Percentiles rank a stretch among this genome's conserved stretches.
These are phyloP conservation scores for Gossypium turneri DNA, from an alignment of 345 rosid species.

Conservation along the genomic window DNA sequence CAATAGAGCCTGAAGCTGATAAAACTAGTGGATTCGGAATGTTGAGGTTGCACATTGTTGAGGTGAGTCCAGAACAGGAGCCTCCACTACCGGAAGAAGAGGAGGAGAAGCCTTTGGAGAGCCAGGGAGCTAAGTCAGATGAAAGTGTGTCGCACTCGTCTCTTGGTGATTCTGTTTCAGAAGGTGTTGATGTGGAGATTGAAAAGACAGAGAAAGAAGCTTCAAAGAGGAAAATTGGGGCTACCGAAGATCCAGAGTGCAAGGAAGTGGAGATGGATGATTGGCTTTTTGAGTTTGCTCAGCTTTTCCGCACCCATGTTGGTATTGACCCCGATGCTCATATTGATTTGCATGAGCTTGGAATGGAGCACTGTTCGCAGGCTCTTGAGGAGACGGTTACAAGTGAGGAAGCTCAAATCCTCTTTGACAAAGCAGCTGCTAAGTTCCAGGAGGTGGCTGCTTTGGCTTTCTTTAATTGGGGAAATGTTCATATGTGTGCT, in stretches of 20 bases:
- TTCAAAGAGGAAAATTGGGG: slow-evolving; percentile 44
- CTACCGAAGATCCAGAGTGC: slow-evolving; percentile 62
- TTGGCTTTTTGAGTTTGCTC: slow-evolving; percentile 95
- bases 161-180: slow-evolving; percentile 45
- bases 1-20: slow-evolving; percentile 55
- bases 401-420: slow-evolving; percentile 76
- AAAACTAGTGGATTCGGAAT: slow-evolving; percentile 47
- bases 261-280: slow-evolving; percentile 96
- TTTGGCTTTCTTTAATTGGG: slow-evolving; percentile 95
- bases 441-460: slow-evolving; percentile 99
- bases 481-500: slow-evolving; percentile 96
- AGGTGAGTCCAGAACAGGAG: slow-evolving; percentile 93
- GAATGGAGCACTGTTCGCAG: slow-evolving; percentile 96
- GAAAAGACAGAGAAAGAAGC: slow-evolving; percentile 47
- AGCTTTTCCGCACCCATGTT: slow-evolving; percentile 80
- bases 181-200: slow-evolving; percentile 44
- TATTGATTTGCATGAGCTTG: slow-evolving; percentile 90
- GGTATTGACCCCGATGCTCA: slow-evolving; percentile 97
- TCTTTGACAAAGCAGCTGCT: slow-evolving; percentile 81
- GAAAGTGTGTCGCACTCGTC: slow-evolving; percentile 49
- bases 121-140: slow-evolving; percentile 49
- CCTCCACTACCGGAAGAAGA: slow-evolving; percentile 65
- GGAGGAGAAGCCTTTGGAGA: slow-evolving; percentile 62
- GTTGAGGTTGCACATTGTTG: slow-evolving; percentile 88
- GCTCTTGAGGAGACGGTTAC: slow-evolving; percentile 97